Evolutionary conservation across 257 asterid species (phyloP).

Genomic region (Ilex asprella): DNA sequence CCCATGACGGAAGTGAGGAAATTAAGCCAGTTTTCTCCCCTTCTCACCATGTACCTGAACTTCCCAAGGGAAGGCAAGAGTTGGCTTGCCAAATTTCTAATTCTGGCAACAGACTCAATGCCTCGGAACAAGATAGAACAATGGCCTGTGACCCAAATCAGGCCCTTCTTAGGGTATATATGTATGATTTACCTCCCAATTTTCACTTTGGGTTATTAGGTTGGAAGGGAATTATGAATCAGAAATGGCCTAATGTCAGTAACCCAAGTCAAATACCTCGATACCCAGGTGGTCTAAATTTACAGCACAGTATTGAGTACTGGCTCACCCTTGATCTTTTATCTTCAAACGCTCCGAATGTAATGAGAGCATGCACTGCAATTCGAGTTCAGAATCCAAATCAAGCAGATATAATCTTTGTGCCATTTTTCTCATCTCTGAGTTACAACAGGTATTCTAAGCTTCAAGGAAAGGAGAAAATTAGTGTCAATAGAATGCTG

Average conservation of each 20-base stretch:
- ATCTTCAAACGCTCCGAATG: constrained; percentile 33
- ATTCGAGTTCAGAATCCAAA: constrained; percentile 41
- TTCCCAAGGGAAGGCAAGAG: constrained; percentile 9
- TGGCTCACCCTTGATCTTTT: constrained; percentile 84
- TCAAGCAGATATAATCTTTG: constrained; percentile 59
- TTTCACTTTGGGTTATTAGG: constrained; percentile 75
- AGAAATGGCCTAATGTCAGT: constrained; percentile 56
- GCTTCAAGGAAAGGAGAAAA: constrained; percentile 27
- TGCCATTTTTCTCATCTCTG: constrained; percentile 72
- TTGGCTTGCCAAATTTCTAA: constrained; percentile 6
- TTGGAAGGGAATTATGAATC: constrained; percentile 36
- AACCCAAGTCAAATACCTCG: constrained; percentile 32
- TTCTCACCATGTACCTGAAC: constrained; percentile 11
- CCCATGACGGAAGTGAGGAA: constrained; percentile 7
- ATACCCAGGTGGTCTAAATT: constrained; percentile 72
- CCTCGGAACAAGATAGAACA: constrained; percentile 6
- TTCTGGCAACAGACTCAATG: constrained; percentile 5
- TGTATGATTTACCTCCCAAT: constrained; percentile 67
- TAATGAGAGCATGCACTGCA: constrained; percentile 52
- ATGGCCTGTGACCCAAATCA: constrained; percentile 29
- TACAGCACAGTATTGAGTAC: constrained; percentile 68
- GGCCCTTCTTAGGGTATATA: constrained; percentile 57
- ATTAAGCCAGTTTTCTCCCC: constrained; percentile 9
- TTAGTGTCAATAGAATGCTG: constrained; percentile 32
- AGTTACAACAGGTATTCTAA: constrained; percentile 66